Evolutionary conservation across 2,329 filamentous ascomycete genomes (phyloP).

Genomic region (Colletotrichum godetiae): DNA sequence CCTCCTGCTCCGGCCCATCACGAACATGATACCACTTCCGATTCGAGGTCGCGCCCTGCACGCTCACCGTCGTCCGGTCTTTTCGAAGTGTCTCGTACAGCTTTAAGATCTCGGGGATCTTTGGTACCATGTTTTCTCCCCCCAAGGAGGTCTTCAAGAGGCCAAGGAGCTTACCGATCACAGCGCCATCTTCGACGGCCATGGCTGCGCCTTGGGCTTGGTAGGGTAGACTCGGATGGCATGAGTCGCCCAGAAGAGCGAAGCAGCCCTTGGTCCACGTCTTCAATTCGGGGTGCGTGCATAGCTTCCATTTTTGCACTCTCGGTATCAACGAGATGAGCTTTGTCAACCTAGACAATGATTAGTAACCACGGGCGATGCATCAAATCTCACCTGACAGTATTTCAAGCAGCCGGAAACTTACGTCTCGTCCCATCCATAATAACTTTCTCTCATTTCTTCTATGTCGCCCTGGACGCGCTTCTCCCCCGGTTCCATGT

Average conservation of each 20-base stretch:
- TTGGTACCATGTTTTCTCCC: neutral
- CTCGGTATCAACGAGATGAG: conserved; percentile 10
- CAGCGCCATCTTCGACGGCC: conserved; percentile 40
- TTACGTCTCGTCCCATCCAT: conserved; percentile 27
- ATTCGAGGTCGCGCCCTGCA: conserved; percentile 8
- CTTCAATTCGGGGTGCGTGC: conserved; percentile 5
- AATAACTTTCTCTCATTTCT: conserved; percentile 23
- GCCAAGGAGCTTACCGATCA: conserved; percentile 43
- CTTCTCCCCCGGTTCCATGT: neutral
- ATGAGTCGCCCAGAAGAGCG: conserved; percentile 34
- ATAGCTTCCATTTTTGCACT: conserved; percentile 31
- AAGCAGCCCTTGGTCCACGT: conserved; percentile 20
- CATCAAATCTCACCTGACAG: neutral
- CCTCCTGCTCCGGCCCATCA: conserved; percentile 22
- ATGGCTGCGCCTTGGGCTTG: conserved; percentile 42
- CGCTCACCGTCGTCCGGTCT: neutral
- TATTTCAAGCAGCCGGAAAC: neutral
- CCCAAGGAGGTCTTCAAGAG: neutral
- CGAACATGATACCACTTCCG: conserved; percentile 28
- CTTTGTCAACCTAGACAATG: conserved; percentile 2
- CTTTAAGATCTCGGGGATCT: conserved; percentile 8
- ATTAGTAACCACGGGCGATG: neutral
- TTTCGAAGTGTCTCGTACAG: conserved; percentile 14
- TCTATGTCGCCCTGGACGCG: neutral
- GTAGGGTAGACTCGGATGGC: conserved; percentile 39